A percentile compares a stretch with the other conserved stretches of the same genome.
Evolutionary conservation across 2,329 filamentous ascomycete species (phyloP).

Genomic region (Colletotrichum abscissum): DNA sequence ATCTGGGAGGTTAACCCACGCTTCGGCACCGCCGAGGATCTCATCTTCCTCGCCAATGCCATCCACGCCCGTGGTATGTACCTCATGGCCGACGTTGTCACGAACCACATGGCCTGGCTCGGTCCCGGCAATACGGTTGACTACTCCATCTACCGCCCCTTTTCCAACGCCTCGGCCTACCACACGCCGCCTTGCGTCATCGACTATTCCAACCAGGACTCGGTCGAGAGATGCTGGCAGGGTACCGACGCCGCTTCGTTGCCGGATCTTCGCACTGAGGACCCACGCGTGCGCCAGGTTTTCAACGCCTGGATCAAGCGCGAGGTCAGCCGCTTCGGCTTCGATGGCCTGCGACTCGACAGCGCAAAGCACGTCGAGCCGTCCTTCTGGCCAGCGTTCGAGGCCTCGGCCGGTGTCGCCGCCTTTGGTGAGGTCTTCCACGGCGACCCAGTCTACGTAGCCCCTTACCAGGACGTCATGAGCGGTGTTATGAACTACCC

Average conservation of each 20-base stretch:
- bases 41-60: slow-evolving; percentile 65
- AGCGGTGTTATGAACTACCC: slow-evolving; percentile 72
- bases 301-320: slow-evolving; percentile 69
- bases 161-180: slow-evolving; percentile 67
- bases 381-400: slow-evolving; percentile 67
- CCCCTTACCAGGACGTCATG: slow-evolving; percentile 64
- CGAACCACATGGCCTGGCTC: slow-evolving; percentile 61
- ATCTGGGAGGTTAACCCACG: slow-evolving; percentile 65
- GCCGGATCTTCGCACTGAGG: slow-evolving; percentile 70
- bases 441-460: slow-evolving; percentile 61
- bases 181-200: slow-evolving; percentile 67
- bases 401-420: slow-evolving; percentile 66
- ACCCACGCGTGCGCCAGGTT: slow-evolving; percentile 56
- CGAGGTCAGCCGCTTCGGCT: slow-evolving; percentile 69
- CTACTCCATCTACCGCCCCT: slow-evolving; percentile 47
- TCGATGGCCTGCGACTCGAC: slow-evolving; percentile 72
- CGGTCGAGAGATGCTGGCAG: slow-evolving; percentile 62
- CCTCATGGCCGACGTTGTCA: slow-evolving; percentile 71
- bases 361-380: slow-evolving; percentile 71
- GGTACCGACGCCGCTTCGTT: slow-evolving; percentile 61
- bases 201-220: slow-evolving; percentile 63
- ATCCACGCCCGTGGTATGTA: slow-evolving; percentile 66
- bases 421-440: slow-evolving; percentile 70
- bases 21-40: slow-evolving; percentile 69
- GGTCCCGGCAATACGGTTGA: slow-evolving; percentile 62